Percentiles rank a stretch among this genome's conserved stretches.
These are phyloP conservation scores for Ascochyta clinopodiicola DNA, from an alignment of 2,329 filamentous ascomycete species.

Conservation along the genomic window DNA sequence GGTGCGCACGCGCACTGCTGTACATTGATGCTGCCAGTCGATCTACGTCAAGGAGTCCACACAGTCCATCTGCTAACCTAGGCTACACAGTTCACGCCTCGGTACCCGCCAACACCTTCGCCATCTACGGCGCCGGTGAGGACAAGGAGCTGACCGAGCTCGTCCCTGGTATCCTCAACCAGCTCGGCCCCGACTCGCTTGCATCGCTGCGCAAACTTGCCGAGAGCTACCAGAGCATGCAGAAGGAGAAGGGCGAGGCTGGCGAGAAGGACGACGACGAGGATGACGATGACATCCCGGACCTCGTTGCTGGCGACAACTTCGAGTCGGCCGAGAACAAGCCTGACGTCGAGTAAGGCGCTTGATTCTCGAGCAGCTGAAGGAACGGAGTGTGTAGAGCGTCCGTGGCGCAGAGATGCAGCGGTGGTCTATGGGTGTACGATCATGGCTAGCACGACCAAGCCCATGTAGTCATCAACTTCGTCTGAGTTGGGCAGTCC, in stretches of 20 bases:
- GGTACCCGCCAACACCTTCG: conserved; percentile 98
- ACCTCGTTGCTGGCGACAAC: conserved; percentile 95
- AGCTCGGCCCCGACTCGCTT: conserved; percentile 97
- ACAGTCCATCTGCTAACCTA: conserved; percentile 18
- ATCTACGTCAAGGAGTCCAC: neutral
- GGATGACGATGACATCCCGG: conserved; percentile 88
- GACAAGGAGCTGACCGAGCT: conserved; percentile 99
- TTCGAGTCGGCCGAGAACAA: conserved; percentile 76
- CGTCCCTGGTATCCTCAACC: conserved; percentile 98
- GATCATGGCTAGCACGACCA: conserved; percentile 7
- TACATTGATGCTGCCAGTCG: neutral
- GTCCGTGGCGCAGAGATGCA: conserved; percentile 27
- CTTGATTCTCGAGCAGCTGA: conserved; percentile 15
- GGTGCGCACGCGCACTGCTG: neutral
- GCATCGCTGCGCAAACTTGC: conserved; percentile 97
- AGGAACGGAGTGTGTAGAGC: conserved; percentile 26
- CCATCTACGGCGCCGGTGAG: conserved; percentile 98
- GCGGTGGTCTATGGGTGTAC: conserved; percentile 22
- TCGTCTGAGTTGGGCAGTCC: conserved; percentile 32
- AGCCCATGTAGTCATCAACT: conserved; percentile 28
- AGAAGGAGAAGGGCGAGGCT: conserved; percentile 84
- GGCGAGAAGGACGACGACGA: conserved; percentile 70
- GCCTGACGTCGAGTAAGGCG: conserved; percentile 77
- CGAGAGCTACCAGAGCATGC: conserved; percentile 99
- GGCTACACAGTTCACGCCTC: conserved; percentile 81